A percentile compares a stretch with the other conserved stretches of the same genome.
Conservation (phyloP, 2,329 filamentous ascomycete genomes). For the Parascedosporium putredinis region DNA sequence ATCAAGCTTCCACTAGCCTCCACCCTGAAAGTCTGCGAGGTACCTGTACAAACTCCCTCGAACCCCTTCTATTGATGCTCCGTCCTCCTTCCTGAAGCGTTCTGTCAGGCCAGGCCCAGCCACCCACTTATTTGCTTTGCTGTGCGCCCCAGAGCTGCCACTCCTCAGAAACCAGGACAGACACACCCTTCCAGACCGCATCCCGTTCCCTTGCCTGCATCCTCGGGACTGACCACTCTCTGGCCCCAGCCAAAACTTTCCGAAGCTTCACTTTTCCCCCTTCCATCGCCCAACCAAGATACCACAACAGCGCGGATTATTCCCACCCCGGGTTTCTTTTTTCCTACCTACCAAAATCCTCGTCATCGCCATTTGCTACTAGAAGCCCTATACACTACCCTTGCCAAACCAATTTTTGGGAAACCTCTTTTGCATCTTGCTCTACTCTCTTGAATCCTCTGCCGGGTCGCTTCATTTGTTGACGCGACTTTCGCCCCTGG, state of each 20-base stretch:
- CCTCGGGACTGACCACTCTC: conserved; percentile 4
- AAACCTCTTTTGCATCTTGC: too few species aligned
- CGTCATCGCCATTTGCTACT: background rate
- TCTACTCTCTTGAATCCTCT: too few species aligned
- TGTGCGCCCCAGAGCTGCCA: background rate
- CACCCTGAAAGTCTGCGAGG: background rate
- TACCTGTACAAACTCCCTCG: background rate
- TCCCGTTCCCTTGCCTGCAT: conserved; percentile 4
- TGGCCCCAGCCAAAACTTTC: conserved; percentile 12
- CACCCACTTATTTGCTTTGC: background rate
- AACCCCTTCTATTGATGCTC: too few species aligned
- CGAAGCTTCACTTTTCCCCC: background rate
- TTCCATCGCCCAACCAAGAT: background rate
- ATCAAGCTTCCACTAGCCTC: background rate
- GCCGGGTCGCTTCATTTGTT: background rate
- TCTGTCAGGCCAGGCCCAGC: background rate
- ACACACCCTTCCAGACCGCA: background rate
- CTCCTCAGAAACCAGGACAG: background rate
- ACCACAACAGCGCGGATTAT: background rate
- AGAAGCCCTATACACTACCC: background rate
- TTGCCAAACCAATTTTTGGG: too few species aligned
- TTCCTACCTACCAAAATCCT: too few species aligned
- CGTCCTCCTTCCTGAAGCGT: too few species aligned
- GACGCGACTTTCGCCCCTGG: background rate
- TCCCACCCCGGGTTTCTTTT: background rate